These are phyloP conservation scores for Vitis riparia DNA, from an alignment of 164 flowering plant genomes.

Conservation along the genomic window DNA sequence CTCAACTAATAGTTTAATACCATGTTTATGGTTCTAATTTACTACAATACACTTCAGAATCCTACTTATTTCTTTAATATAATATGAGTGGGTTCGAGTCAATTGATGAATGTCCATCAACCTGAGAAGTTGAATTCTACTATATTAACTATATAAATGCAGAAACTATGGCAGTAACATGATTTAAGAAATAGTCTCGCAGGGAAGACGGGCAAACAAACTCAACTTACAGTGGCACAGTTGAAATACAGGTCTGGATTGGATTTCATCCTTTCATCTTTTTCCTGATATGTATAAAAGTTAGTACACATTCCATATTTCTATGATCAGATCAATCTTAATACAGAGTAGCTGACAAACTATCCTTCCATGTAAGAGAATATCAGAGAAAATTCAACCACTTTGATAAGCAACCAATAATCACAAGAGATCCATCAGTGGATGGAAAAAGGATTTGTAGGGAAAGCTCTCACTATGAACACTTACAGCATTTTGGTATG, in stretches of 20 bases:
- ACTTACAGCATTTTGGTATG: conserved; percentile 91
- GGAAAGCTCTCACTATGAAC: conserved; percentile 8
- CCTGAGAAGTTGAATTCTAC: no score
- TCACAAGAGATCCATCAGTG: neutral
- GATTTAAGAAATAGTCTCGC: neutral
- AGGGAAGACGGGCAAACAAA: neutral
- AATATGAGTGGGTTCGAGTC: no score
- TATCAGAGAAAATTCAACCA: neutral
- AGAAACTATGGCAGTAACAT: neutral
- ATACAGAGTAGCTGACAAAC: neutral
- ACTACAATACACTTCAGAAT: no score
- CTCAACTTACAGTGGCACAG: conserved; percentile 78
- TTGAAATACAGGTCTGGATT: conserved; percentile 89
- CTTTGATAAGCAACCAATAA: neutral
- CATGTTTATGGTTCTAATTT: no score
- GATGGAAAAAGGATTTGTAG: neutral
- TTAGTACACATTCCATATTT: conserved; percentile 11
- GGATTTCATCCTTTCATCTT: conserved; percentile 71
- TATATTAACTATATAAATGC: no score
- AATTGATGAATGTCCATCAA: no score
- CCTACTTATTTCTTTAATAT: no score
- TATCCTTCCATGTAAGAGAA: neutral
- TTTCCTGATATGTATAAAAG: conserved; percentile 55
- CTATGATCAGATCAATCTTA: neutral
- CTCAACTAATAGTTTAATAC: no score